Evolutionary conservation across 139 green algal species (phyloP).

Genomic region (Chlamydomonas urium): DNA sequence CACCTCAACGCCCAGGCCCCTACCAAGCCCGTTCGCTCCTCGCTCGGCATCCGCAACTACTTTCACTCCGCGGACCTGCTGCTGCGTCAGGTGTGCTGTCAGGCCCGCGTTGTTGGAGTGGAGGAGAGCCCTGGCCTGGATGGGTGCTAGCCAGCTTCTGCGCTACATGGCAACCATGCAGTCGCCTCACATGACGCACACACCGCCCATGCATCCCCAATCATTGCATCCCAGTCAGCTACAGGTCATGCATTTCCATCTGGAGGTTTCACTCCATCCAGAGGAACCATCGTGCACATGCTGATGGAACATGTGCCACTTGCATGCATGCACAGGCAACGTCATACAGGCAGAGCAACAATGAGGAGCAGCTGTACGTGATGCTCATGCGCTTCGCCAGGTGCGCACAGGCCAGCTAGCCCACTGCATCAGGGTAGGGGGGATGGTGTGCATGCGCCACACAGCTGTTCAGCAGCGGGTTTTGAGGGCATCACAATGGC

Average conservation of each 20-base stretch:
- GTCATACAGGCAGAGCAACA: slow-evolving; percentile 45
- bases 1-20: slow-evolving; percentile 39
- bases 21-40: slow-evolving; percentile 43
- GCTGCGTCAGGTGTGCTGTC: slow-evolving; percentile 49
- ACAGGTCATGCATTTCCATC: slow-evolving; percentile 5
- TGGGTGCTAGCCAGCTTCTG: not conserved
- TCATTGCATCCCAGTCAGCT: not conserved
- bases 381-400: slow-evolving; percentile 75
- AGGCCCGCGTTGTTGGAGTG: not conserved
- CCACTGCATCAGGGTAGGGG: too few species aligned
- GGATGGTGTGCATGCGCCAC: too few species aligned
- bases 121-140: not conserved
- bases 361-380: slow-evolving; percentile 76
- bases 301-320: not conserved
- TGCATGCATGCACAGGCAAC: slow-evolving; percentile 44
- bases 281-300: not conserved
- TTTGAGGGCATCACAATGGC: too few species aligned
- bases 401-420: too few species aligned
- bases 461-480: too few species aligned
- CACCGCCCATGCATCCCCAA: not conserved
- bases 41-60: slow-evolving; percentile 54
- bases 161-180: not conserved
- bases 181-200: not conserved
- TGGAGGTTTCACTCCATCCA: not conserved
- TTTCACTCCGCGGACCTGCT: slow-evolving; percentile 50